These are phyloP conservation scores for Leptographium galeiforme DNA, from an alignment of 2,329 filamentous ascomycete species.

Conservation along the genomic window DNA sequence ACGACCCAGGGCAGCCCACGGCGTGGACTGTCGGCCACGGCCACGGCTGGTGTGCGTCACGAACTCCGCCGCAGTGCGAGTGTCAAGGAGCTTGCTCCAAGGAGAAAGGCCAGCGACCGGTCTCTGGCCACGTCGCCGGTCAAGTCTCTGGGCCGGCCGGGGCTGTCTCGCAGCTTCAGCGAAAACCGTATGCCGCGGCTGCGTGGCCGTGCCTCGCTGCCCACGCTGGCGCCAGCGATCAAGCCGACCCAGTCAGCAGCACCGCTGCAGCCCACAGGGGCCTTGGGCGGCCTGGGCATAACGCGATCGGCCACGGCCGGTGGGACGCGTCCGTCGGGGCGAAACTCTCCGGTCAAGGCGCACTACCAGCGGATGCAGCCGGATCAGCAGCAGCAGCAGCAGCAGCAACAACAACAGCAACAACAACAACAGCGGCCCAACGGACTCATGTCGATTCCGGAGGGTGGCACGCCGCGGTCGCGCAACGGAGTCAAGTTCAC, in stretches of 20 bases:
- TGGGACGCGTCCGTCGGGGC: conserved; percentile 27
- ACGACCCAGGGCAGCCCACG: conserved; percentile 14
- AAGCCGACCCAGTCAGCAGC: conserved; percentile 15
- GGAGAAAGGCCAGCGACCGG: conserved; percentile 27
- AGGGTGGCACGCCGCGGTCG: conserved; percentile 25
- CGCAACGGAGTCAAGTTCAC: conserved; percentile 48
- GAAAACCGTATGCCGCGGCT: conserved; percentile 36
- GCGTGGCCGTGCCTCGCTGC: conserved; percentile 25
- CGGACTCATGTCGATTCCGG: conserved; percentile 44
- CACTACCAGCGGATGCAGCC: conserved; percentile 26
- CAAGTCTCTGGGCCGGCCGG: conserved; percentile 33
- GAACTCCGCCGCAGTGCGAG: conserved; percentile 32
- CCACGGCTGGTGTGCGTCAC: conserved; percentile 18
- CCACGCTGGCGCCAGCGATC: conserved; percentile 32
- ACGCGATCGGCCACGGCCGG: conserved; percentile 22
- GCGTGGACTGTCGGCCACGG: conserved; percentile 14
- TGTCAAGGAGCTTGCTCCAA: conserved; percentile 27
- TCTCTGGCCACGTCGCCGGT: conserved; percentile 34
- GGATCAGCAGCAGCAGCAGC: conserved; percentile 4
- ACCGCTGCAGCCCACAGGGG: not conserved
- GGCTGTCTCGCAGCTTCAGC: conserved; percentile 40
- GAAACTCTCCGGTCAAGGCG: conserved; percentile 39
- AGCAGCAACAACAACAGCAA: conserved; percentile 8
- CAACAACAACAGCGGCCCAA: conserved; percentile 32
- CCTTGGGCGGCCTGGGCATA: conserved; percentile 14